Percentiles rank a stretch among this genome's conserved stretches.
Conservation (phyloP, 306 rosid genomes). For the Lablab purpureus region DNA sequence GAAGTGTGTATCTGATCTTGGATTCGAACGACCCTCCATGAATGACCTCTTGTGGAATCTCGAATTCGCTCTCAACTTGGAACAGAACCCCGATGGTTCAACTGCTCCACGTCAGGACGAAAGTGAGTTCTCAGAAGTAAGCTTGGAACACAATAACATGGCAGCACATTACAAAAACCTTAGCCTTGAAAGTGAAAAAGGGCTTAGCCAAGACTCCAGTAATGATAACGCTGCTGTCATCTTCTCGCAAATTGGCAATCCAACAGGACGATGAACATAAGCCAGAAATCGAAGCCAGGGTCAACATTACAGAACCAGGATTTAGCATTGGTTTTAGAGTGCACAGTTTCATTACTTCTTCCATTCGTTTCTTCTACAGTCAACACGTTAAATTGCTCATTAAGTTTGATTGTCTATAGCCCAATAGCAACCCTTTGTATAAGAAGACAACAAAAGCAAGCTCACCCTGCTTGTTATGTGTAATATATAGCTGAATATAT, state of each 20-base stretch:
- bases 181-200: constrained; percentile 39
- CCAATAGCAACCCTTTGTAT: neutral
- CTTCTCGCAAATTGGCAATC: constrained; percentile 53
- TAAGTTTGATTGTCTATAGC: constrained; percentile 21
- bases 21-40: constrained; percentile 62
- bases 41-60: constrained; percentile 66
- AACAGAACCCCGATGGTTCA: constrained; percentile 38
- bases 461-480: neutral
- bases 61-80: constrained; percentile 60
- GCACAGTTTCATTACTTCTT: neutral
- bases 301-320: neutral
- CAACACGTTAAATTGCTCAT: neutral
- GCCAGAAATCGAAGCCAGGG: neutral
- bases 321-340: constrained; percentile 11
- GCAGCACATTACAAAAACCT: constrained; percentile 44
- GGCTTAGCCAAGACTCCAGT: constrained; percentile 19
- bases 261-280: constrained; percentile 46
- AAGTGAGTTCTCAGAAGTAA: constrained; percentile 42
- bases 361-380: neutral
- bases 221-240: constrained; percentile 39
- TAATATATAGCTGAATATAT: neutral
- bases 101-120: neutral
- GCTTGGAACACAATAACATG: constrained; percentile 30
- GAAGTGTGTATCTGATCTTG: constrained; percentile 61
- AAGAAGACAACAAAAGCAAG: neutral